Evolutionary conservation across 2,329 filamentous ascomycete genomes (phyloP), one percentile per base, ranked within the genome.

Genomic region (Epichloe brachyelytri): DNA sequence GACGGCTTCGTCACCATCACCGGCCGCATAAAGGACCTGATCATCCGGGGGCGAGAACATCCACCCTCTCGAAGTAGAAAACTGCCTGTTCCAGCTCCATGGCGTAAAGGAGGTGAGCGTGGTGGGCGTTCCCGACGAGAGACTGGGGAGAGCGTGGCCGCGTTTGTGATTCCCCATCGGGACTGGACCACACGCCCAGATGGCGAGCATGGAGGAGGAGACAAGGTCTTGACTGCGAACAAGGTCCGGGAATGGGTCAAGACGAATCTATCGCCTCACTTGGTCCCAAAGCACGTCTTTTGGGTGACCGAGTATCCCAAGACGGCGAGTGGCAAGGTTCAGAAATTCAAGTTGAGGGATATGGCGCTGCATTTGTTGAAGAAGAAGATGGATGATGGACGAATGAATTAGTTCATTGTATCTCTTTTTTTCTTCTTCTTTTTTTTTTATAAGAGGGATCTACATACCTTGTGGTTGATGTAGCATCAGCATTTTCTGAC

Each of bases 41-140:
- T 98, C 59, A 97, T 97, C 63, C 80, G 88, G 26, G 91, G 93
- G 93, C 22, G 93, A 97, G 65, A 98, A 98, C 64, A 95, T 96
- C 51, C 88, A 95, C 65, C 93, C 93, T 0, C 74, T 95, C 5
- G 93, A 97, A 66, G 77, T 97, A 3, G 93, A 98, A 66, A 90
- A 94, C 63, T 91, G 82, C 57, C 75, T 97, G 5, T 81, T 95
- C 54, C 78, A 79, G 40, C 83, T 91, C 62, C 75, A 79, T 2
- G 73, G 74, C 3, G 74, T 97, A 0, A 73, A 75, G 14, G 88
- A 96, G 56, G 88, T 81, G 3, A 87, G 83, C 56, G 87, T 95
- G 2, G 86, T 94, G 0, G 93, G 90, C 0, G 70, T 97, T 1
- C 83, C 86, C 0, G 88, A 96, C 64, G 79, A 85, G 58, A 77